A percentile compares a stretch with the other conserved stretches of the same genome.
Conservation (phyloP, 2,329 filamentous ascomycete species). For the Ceratocystis papillata region DNA sequence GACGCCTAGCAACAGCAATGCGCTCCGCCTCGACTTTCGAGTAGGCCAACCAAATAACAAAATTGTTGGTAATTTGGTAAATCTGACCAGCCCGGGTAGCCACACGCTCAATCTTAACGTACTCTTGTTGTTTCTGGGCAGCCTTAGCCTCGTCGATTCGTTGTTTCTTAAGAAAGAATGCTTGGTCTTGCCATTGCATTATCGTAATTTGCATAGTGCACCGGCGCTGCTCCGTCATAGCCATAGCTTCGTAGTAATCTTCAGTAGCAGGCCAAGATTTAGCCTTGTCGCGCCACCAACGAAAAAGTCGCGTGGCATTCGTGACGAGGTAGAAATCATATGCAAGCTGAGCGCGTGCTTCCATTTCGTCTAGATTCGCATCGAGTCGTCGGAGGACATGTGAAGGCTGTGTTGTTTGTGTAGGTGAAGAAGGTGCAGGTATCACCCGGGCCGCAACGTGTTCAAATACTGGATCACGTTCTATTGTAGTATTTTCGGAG, state of each 20-base stretch:
- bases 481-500: background rate
- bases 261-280: conserved; percentile 20
- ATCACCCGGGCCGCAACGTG: conserved; percentile 13
- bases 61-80: conserved; percentile 45
- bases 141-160: conserved; percentile 20
- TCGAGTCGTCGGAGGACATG: conserved; percentile 20
- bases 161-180: conserved; percentile 13
- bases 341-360: conserved; percentile 17
- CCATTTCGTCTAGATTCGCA: conserved; percentile 22
- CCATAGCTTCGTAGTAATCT: conserved; percentile 22
- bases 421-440: conserved; percentile 17
- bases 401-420: conserved; percentile 23
- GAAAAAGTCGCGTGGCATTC: conserved; percentile 19
- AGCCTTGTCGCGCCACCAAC: conserved; percentile 23
- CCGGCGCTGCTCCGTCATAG: conserved; percentile 21
- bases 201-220: conserved; percentile 20
- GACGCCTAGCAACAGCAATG: conserved; percentile 56
- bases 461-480: conserved; percentile 14
- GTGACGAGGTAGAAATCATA: conserved; percentile 12
- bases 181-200: conserved; percentile 22
- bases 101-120: conserved; percentile 23
- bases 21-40: conserved; percentile 54
- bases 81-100: conserved; percentile 54
- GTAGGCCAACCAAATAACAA: conserved; percentile 49
- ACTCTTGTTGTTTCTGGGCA: conserved; percentile 19